Evolutionary conservation across 2,329 filamentous ascomycete species (phyloP).

Genomic region (Xylaria sp.): DNA sequence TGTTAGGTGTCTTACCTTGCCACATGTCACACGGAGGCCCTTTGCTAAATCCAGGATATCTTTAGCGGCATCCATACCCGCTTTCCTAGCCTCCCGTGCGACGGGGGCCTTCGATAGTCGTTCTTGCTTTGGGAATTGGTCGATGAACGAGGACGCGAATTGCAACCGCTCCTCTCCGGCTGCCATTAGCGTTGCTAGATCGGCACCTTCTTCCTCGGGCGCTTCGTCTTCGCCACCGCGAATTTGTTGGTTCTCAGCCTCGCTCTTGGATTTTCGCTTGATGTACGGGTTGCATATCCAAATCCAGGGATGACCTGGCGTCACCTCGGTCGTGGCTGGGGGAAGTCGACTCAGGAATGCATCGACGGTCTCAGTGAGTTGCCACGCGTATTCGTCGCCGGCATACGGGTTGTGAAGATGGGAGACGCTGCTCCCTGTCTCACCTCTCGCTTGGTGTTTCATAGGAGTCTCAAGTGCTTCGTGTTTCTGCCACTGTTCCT

Average conservation of each 20-base stretch:
- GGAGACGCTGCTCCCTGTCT: slow-evolving; percentile 20
- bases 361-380: slow-evolving; percentile 65
- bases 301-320: slow-evolving; percentile 67
- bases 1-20: slow-evolving; percentile 60
- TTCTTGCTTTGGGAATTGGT: slow-evolving; percentile 49
- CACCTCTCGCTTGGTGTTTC: slow-evolving; percentile 29
- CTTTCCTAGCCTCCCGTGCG: slow-evolving; percentile 54
- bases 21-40: slow-evolving; percentile 61
- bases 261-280: slow-evolving; percentile 42
- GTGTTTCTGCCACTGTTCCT: slow-evolving; percentile 53
- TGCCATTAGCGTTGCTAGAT: slow-evolving; percentile 55
- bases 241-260: slow-evolving; percentile 45
- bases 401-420: slow-evolving; percentile 65
- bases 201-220: slow-evolving; percentile 52
- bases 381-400: slow-evolving; percentile 61
- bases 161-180: slow-evolving; percentile 58
- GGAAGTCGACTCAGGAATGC: slow-evolving; percentile 72
- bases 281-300: slow-evolving; percentile 71
- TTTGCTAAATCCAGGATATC: slow-evolving; percentile 68
- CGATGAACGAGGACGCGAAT: slow-evolving; percentile 54
- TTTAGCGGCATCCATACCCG: slow-evolving; percentile 54
- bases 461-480: slow-evolving; percentile 29
- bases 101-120: slow-evolving; percentile 45
- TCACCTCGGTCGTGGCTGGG: slow-evolving; percentile 63
- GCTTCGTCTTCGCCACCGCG: slow-evolving; percentile 57